These are phyloP conservation scores for Phytophthora ramorum DNA, from an alignment of 352 stramenopile genomes.

Conservation along the genomic window DNA sequence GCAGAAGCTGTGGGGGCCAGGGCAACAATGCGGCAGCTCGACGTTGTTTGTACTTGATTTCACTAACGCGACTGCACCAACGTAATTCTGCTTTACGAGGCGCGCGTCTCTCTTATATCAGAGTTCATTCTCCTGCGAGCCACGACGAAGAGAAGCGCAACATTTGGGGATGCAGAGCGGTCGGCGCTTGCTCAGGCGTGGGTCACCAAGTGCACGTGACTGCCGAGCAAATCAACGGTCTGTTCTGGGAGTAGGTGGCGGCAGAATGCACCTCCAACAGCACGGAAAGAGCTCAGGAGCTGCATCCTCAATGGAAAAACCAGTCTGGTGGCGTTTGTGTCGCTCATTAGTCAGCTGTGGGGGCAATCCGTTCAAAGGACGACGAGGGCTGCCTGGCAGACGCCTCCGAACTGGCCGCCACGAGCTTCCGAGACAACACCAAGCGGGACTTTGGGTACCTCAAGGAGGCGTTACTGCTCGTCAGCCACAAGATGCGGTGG, in stretches of 20 bases:
- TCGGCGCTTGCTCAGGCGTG: slow-evolving; percentile 2
- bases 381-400: background rate
- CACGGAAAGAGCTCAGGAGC: background rate
- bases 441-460: slow-evolving; percentile 17
- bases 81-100: background rate
- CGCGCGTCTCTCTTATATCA: background rate
- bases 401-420: slow-evolving; percentile 7
- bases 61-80: slow-evolving; percentile 1
- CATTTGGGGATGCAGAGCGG: background rate
- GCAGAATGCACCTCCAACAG: background rate
- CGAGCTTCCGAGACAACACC: slow-evolving; percentile 3
- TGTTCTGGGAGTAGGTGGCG: slow-evolving; percentile 1
- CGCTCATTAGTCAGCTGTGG: background rate
- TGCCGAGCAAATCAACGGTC: background rate
- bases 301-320: background rate
- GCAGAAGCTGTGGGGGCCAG: no score
- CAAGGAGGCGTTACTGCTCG: slow-evolving; percentile 3
- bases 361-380: background rate
- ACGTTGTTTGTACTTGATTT: background rate
- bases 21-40: background rate
- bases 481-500: slow-evolving; percentile 10
- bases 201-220: background rate
- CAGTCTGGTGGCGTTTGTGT: background rate
- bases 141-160: background rate
- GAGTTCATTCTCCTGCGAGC: background rate